Conservation (phyloP, 805 yeast genomes). For the Candida qinlingensis region DNA sequence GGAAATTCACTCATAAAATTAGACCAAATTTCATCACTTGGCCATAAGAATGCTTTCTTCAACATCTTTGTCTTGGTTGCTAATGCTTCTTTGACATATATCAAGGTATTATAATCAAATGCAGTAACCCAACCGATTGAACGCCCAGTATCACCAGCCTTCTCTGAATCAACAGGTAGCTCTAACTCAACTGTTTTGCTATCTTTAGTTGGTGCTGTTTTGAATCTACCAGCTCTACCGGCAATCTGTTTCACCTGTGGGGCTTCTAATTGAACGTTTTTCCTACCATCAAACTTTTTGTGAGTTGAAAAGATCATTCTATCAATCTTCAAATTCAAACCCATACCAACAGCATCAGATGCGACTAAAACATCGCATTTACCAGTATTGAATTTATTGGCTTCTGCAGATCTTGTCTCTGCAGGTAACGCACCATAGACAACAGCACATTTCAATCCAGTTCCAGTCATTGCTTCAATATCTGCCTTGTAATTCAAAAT, state of each 20-base stretch:
- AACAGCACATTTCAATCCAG: constrained; percentile 72
- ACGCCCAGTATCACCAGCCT: constrained; percentile 6
- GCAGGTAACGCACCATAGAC: constrained; percentile 96
- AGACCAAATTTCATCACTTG: constrained; percentile 67
- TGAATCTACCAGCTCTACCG: constrained; percentile 90
- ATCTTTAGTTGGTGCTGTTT: constrained; percentile 27
- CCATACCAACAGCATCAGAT: constrained; percentile 98
- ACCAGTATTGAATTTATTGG: constrained; percentile 72
- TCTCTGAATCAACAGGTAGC: background rate
- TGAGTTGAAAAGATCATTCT: constrained; percentile 70
- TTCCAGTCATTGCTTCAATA: constrained; percentile 61
- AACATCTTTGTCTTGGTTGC: constrained; percentile 46
- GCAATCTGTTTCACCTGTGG: constrained; percentile 88
- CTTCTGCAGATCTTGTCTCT: constrained; percentile 85
- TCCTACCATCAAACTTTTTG: constrained; percentile 65
- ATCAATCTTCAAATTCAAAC: constrained; percentile 78
- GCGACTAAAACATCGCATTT: constrained; percentile 82
- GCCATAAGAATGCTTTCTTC: constrained; percentile 68
- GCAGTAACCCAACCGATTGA: constrained; percentile 53
- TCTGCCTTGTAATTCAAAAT: constrained; percentile 64
- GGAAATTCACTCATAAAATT: constrained; percentile 60
- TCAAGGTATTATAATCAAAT: constrained; percentile 37
- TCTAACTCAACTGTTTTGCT: background rate
- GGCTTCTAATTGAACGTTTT: constrained; percentile 40
- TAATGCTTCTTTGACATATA: constrained; percentile 42